These are phyloP conservation scores for Cyamopsis tetragonoloba DNA, from an alignment of 306 rosid species.

Conservation along the genomic window DNA sequence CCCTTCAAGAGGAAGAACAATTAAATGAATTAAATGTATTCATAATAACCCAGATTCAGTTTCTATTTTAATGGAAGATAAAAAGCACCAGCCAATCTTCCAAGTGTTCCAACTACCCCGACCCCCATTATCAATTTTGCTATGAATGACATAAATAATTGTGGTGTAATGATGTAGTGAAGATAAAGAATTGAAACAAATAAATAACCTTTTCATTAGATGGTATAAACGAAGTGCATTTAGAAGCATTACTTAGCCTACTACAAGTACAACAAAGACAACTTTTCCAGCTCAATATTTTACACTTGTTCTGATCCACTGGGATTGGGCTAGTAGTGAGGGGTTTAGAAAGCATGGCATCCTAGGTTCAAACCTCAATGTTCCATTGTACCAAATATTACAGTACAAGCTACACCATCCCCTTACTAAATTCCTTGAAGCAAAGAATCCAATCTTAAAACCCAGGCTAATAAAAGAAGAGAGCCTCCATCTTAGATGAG, in stretches of 20 bases:
- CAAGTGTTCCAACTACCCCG: conserved; percentile 8
- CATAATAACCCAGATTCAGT: neutral
- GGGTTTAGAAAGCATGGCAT: too few species aligned
- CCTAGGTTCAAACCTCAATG: too few species aligned
- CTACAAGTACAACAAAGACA: neutral
- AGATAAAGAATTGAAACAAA: neutral
- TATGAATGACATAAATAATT: neutral
- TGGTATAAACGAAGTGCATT: neutral
- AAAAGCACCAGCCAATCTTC: neutral
- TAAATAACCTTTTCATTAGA: neutral
- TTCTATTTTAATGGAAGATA: conserved; percentile 7
- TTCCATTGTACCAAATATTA: too few species aligned
- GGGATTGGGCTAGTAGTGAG: too few species aligned
- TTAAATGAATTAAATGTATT: neutral
- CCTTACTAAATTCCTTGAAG: neutral
- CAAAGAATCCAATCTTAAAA: neutral
- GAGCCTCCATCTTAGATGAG: neutral
- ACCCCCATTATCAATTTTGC: neutral
- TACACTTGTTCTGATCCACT: too few species aligned
- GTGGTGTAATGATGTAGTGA: neutral
- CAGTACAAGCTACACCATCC: neutral
- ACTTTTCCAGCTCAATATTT: neutral
- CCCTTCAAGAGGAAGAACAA: neutral
- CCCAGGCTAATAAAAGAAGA: neutral
- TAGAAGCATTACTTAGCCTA: neutral